A percentile compares a stretch with the other conserved stretches of the same genome.
Evolutionary conservation across 305 asterid genomes (phyloP).

Genomic region (Solanum chacoense): DNA sequence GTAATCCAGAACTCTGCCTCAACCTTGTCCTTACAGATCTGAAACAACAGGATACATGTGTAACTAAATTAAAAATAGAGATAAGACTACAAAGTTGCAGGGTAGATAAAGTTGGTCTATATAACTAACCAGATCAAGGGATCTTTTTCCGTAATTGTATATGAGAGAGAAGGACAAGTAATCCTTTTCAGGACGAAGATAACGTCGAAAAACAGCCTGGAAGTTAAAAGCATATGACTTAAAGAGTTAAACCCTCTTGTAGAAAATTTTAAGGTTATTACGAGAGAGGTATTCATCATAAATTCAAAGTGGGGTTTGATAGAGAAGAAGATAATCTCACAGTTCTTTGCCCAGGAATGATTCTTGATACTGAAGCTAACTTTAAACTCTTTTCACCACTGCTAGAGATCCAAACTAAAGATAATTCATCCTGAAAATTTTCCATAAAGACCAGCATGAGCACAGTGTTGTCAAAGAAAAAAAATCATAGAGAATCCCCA

Average conservation of each 20-base stretch:
- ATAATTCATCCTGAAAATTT: conserved; percentile 53
- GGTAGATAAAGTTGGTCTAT: not conserved
- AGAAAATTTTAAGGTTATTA: not conserved
- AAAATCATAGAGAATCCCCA: not conserved
- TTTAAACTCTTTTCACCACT: conserved; percentile 78
- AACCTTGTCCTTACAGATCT: conserved; percentile 96
- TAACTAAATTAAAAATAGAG: conserved; percentile 8
- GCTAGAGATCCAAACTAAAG: conserved; percentile 86
- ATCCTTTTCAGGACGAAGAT: conserved; percentile 86
- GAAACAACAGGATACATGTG: conserved; percentile 6
- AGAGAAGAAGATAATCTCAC: conserved; percentile 35
- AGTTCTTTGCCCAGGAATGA: conserved; percentile 95
- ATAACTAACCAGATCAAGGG: conserved; percentile 89
- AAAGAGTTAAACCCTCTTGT: not conserved
- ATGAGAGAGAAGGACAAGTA: conserved; percentile 87
- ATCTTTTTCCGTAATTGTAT: conserved; percentile 83
- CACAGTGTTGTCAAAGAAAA: not conserved
- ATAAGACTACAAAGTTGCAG: not conserved
- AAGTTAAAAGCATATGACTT: conserved; percentile 4
- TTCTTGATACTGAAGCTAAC: conserved; percentile 68
- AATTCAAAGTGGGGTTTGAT: conserved; percentile 2
- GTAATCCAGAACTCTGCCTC: conserved; percentile 95
- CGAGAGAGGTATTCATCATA: not conserved
- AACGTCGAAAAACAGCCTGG: conserved; percentile 90
- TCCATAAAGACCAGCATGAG: not conserved